Evolutionary conservation across 208 protist genomes (phyloP).

Genomic region (Naegleria gruberi): DNA sequence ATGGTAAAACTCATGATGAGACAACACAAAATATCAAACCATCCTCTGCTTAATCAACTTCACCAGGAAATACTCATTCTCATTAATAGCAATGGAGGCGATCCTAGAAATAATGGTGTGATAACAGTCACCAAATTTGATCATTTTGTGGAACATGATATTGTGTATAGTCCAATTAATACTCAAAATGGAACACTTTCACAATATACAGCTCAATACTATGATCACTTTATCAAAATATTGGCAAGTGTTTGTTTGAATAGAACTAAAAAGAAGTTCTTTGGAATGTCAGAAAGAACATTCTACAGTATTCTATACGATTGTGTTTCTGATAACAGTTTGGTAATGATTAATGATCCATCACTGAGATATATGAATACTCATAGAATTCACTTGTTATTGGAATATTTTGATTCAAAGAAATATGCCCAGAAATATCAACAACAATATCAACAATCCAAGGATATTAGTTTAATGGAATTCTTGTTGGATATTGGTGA

Average conservation of each 20-base stretch:
- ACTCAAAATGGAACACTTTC: neutral
- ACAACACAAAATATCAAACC: neutral
- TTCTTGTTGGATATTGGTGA: neutral
- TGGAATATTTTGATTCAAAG: neutral
- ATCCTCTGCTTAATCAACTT: neutral
- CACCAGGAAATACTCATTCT: neutral
- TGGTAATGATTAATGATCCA: neutral
- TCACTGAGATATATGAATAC: neutral
- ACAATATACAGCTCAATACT: neutral
- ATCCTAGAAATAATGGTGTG: neutral
- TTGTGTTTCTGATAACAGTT: neutral
- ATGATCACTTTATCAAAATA: neutral
- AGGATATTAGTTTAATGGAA: neutral
- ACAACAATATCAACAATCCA: neutral
- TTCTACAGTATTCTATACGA: neutral
- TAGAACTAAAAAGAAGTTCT: neutral
- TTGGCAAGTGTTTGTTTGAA: neutral
- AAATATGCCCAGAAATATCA: neutral
- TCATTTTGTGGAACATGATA: neutral
- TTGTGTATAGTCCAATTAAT: neutral
- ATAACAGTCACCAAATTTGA: neutral
- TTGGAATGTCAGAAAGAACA: neutral
- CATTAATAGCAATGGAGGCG: neutral
- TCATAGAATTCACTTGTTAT: neutral
- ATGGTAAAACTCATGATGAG: neutral